phyloP scores from a whole-genome alignment of 768 basidiomycete genomes.

The Mrakia gelida region DNA sequence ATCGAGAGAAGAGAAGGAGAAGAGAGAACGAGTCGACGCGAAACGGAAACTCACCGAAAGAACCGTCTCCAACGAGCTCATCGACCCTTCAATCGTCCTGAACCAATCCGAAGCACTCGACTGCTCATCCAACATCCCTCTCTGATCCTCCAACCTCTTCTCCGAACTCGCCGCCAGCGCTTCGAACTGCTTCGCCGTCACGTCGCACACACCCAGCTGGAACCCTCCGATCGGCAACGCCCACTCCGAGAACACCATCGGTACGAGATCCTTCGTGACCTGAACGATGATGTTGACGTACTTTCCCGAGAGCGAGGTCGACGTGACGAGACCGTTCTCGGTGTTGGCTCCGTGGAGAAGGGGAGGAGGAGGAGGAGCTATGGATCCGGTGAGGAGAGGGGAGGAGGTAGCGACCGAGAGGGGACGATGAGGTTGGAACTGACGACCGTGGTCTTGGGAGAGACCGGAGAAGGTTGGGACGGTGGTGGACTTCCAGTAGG shows the following conservation, averaged over 20 bases:
- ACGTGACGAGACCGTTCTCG: slow-evolving; percentile 55
- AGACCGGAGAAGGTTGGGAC: slow-evolving; percentile 46
- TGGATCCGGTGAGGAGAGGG: slow-evolving; percentile 36
- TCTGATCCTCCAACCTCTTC: slow-evolving; percentile 45
- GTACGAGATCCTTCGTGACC: slow-evolving; percentile 85
- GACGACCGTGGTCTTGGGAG: slow-evolving; percentile 46
- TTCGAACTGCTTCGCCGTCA: slow-evolving; percentile 76
- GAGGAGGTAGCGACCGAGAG: slow-evolving; percentile 43
- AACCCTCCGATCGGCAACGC: slow-evolving; percentile 65
- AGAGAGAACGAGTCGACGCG: not conserved
- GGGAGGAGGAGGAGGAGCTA: slow-evolving; percentile 18
- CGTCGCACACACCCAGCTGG: slow-evolving; percentile 75
- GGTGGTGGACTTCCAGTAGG: slow-evolving; percentile 93
- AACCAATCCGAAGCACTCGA: slow-evolving; percentile 46
- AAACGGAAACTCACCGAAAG: not conserved
- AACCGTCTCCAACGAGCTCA: slow-evolving; percentile 62
- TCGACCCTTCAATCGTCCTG: slow-evolving; percentile 37
- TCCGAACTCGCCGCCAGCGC: slow-evolving; percentile 55
- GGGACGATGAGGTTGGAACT: slow-evolving; percentile 44
- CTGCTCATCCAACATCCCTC: not conserved
- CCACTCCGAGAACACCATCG: slow-evolving; percentile 77
- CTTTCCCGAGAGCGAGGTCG: slow-evolving; percentile 84
- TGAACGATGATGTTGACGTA: slow-evolving; percentile 84
- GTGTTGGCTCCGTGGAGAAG: not conserved
- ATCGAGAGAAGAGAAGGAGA: not conserved